Conservation (phyloP, 2,329 filamentous ascomycete genomes). For the Aureobasidium mangrovei region DNA sequence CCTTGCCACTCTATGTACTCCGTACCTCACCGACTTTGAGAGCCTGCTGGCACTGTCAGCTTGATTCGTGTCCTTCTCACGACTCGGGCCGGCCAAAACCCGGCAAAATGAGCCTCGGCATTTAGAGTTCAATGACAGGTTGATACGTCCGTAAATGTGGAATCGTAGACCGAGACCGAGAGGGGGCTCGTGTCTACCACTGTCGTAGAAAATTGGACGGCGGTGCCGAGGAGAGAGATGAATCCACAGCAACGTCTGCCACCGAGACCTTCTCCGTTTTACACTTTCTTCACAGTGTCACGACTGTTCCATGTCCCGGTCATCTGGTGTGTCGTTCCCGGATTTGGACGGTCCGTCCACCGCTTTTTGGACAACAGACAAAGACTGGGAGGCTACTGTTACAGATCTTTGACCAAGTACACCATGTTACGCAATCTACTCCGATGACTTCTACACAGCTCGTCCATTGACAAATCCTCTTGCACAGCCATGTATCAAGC, state of each 20-base stretch:
- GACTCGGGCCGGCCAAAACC: neutral
- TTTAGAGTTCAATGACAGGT: conserved; percentile 6
- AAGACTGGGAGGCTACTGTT: conserved; percentile 13
- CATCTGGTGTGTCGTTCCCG: neutral
- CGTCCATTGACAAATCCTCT: conserved; percentile 5
- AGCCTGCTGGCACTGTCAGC: neutral
- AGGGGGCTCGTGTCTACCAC: conserved; percentile 1
- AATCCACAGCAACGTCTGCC: conserved; percentile 1
- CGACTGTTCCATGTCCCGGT: conserved; percentile 8
- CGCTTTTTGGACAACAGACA: neutral
- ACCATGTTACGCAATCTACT: conserved; percentile 5
- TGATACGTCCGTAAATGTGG: conserved; percentile 11
- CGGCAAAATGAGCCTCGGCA: neutral
- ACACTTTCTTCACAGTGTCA: conserved; percentile 10
- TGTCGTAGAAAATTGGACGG: conserved; percentile 1
- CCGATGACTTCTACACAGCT: neutral
- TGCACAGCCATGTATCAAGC: neutral
- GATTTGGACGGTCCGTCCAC: neutral
- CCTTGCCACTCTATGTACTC: neutral
- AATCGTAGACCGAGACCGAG: neutral
- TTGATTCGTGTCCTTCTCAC: neutral
- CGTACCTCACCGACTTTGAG: neutral
- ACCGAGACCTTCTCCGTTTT: conserved; percentile 11
- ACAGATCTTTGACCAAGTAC: neutral
- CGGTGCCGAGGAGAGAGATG: neutral